A percentile compares a stretch with the other conserved stretches of the same genome.
Conservation (phyloP, 2,329 filamentous ascomycete genomes). For the Pestalotiopsis sp. region DNA sequence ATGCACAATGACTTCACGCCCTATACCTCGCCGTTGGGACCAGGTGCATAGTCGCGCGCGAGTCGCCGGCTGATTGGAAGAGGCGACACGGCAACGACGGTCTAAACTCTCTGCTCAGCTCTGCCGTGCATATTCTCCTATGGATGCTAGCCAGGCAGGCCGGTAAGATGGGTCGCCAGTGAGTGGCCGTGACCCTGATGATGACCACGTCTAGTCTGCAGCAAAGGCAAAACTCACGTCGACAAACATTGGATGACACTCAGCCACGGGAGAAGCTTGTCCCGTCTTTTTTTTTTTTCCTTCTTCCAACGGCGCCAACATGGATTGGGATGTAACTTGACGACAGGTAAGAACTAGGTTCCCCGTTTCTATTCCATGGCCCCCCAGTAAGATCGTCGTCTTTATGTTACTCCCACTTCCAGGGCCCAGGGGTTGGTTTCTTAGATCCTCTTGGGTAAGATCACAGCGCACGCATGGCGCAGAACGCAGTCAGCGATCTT, state of each 20-base stretch:
- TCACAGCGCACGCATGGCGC: not conserved
- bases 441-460: not conserved
- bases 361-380: not conserved
- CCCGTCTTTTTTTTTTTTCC: not conserved
- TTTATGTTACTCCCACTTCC: not conserved
- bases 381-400: not conserved
- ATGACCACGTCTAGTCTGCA: not conserved
- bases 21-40: not conserved
- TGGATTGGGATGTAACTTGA: not conserved
- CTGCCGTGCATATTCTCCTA: not conserved
- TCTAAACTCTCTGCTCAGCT: not conserved
- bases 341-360: not conserved
- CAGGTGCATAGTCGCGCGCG: not conserved
- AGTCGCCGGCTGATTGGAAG: not conserved
- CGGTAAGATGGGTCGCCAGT: not conserved
- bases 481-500: conserved; percentile 5
- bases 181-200: not conserved
- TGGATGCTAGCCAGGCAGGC: not conserved
- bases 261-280: conserved; percentile 7
- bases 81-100: not conserved
- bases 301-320: not conserved
- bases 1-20: not conserved
- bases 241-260: conserved; percentile 4
- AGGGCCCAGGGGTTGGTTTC: not conserved
- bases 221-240: not conserved